Conservation (phyloP, 208 protist genomes). For the Leptomonas seymouri region DNA sequence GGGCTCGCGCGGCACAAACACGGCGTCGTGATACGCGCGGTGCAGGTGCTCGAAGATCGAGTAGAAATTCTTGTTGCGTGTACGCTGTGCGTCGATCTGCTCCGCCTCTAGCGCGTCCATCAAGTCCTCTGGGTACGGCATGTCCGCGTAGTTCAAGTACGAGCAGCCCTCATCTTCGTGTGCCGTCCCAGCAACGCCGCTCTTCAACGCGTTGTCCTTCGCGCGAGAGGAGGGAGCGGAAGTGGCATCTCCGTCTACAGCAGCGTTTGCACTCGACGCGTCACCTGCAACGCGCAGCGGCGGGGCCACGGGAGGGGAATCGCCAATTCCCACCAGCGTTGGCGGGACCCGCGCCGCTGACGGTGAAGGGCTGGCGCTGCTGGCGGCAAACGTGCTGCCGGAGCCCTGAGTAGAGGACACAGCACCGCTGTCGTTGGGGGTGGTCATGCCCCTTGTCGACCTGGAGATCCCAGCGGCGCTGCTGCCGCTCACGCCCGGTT, state of each 20-base stretch:
- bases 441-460: neutral
- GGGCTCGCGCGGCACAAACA: constrained; percentile 25
- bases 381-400: neutral
- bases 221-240: neutral
- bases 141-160: constrained; percentile 36
- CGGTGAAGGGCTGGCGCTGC: constrained; percentile 3
- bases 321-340: constrained; percentile 2
- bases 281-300: neutral
- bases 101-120: constrained; percentile 36
- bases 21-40: constrained; percentile 34
- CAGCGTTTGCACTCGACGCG: no score
- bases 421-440: neutral
- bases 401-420: neutral
- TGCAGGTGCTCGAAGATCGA: constrained; percentile 59
- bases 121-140: constrained; percentile 22
- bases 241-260: neutral
- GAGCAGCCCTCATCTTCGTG: constrained; percentile 40
- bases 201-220: neutral
- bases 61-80: constrained; percentile 49
- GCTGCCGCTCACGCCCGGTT: neutral
- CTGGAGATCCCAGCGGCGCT: neutral
- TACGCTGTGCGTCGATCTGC: constrained; percentile 40
- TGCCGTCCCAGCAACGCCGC: neutral
- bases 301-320: neutral
- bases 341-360: constrained; percentile 1